Evolutionary conservation across 2,329 filamentous ascomycete genomes (phyloP).

Genomic region (Aspergillus ruber): DNA sequence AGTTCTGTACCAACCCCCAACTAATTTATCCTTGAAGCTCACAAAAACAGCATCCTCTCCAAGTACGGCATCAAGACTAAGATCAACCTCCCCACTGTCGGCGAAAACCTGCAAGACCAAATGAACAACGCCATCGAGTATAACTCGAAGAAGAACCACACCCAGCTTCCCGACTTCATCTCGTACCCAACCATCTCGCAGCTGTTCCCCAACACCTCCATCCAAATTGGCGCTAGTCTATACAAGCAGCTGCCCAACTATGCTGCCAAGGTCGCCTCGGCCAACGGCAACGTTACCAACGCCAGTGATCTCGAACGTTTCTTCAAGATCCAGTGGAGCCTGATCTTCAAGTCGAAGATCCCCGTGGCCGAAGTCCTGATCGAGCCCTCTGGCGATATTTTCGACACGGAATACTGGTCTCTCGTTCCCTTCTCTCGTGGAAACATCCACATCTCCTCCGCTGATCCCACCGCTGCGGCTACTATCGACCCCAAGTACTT

Average conservation of each 20-base stretch:
- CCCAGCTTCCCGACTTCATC: conserved; percentile 16
- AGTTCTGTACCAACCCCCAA: neutral
- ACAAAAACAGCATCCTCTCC: neutral
- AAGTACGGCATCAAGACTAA: conserved; percentile 8
- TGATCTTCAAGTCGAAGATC: conserved; percentile 19
- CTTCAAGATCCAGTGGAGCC: conserved; percentile 18
- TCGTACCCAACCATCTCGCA: conserved; percentile 15
- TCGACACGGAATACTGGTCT: conserved; percentile 19
- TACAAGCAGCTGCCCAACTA: conserved; percentile 18
- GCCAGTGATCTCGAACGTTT: conserved; percentile 16
- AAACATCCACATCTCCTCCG: conserved; percentile 19
- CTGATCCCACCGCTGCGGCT: conserved; percentile 11
- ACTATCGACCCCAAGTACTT: conserved; percentile 24
- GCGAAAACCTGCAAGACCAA: conserved; percentile 46
- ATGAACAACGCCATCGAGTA: conserved; percentile 19
- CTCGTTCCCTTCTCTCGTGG: conserved; percentile 22
- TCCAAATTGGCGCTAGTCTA: conserved; percentile 12
- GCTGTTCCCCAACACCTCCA: conserved; percentile 15
- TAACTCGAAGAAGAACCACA: conserved; percentile 8
- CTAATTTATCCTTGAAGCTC: neutral
- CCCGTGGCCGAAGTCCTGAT: conserved; percentile 20
- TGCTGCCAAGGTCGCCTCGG: conserved; percentile 17
- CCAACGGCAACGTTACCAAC: conserved; percentile 15
- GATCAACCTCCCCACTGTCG: conserved; percentile 35
- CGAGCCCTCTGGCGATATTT: conserved; percentile 9